Conservation (phyloP, 345 rosid genomes). For the Eutrema japonicum region DNA sequence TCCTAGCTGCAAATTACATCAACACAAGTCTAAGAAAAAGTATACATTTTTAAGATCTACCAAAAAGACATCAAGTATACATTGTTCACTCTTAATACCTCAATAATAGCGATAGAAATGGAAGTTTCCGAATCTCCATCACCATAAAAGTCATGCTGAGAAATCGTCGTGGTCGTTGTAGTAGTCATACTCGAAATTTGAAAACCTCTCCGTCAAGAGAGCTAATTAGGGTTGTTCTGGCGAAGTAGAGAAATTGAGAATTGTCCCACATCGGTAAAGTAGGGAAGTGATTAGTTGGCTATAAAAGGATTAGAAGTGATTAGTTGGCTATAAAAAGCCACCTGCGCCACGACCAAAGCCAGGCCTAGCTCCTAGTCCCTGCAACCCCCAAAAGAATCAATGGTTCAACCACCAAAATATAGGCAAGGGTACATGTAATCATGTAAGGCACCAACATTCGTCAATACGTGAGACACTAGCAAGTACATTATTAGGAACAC, state of each 20-base stretch:
- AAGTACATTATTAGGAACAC: no score
- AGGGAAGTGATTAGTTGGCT: no score
- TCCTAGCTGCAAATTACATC: constrained; percentile 59
- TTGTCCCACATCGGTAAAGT: constrained; percentile 6
- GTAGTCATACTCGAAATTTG: constrained; percentile 47
- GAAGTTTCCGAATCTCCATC: constrained; percentile 47
- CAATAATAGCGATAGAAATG: constrained; percentile 66
- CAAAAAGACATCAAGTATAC: neutral
- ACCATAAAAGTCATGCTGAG: constrained; percentile 58
- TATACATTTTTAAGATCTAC: neutral
- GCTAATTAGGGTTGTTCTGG: neutral
- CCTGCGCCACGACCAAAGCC: no score
- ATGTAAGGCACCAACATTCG: no score
- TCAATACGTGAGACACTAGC: no score
- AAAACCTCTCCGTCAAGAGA: neutral
- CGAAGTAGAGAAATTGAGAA: neutral
- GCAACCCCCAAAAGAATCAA: no score
- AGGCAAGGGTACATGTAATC: no score
- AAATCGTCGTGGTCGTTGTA: constrained; percentile 52
- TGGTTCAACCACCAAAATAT: no score
- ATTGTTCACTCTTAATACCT: constrained; percentile 49
- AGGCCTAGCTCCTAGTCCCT: no score
- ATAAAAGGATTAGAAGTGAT: no score
- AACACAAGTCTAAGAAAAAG: constrained; percentile 9
- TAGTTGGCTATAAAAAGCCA: no score